Conservation (phyloP, 306 rosid species). For the Potentilla sterilis region DNA sequence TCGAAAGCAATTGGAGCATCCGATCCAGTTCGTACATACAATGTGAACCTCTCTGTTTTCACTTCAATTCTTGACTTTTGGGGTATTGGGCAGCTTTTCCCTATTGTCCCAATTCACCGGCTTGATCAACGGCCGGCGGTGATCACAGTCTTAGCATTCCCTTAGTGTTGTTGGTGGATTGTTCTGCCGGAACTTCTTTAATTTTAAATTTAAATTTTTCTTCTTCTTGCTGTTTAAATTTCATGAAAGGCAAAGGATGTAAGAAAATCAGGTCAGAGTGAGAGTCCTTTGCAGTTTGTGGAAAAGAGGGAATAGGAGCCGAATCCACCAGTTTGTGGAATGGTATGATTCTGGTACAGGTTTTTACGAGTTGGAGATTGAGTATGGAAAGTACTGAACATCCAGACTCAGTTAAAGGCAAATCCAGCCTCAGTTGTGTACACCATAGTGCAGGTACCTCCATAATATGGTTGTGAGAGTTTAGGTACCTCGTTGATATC, state of each 20-base stretch:
- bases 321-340: constrained; percentile 41
- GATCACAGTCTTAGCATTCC: constrained; percentile 21
- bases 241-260: constrained; percentile 34
- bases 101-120: constrained; percentile 86
- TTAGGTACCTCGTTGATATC: no score
- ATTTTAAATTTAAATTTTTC: neutral
- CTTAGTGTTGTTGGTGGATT: constrained; percentile 19
- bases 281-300: constrained; percentile 33
- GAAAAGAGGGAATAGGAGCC: constrained; percentile 29
- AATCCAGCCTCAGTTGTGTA: no score
- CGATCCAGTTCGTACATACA: constrained; percentile 58
- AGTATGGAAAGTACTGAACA: no score
- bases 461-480: no score
- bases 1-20: constrained; percentile 59
- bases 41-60: constrained; percentile 82
- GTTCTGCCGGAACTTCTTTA: constrained; percentile 27
- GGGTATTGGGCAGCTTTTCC: constrained; percentile 77
- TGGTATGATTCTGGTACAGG: no score
- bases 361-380: no score
- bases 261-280: constrained; percentile 19
- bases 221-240: constrained; percentile 11
- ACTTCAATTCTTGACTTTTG: constrained; percentile 87
- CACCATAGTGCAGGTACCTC: no score
- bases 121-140: constrained; percentile 63
- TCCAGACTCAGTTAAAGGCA: no score